Evolutionary conservation across 768 basidiomycete species (phyloP).

Genomic region (Tephrocybe sp.): DNA sequence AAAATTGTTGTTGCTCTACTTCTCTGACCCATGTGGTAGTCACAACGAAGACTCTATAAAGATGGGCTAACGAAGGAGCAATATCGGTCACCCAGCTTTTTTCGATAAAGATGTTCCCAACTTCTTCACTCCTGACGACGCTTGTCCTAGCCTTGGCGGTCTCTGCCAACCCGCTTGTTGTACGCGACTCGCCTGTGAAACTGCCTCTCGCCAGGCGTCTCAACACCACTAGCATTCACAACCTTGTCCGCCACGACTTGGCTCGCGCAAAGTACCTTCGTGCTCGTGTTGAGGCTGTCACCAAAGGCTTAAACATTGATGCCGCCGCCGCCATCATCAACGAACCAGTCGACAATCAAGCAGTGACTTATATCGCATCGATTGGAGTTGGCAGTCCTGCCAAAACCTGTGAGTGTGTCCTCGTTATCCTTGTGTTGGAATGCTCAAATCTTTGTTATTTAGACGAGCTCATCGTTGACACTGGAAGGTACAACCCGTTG

Average conservation of each 20-base stretch:
- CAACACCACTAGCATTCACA: conserved; percentile 46
- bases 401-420: conserved; percentile 40
- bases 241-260: conserved; percentile 51
- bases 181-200: conserved; percentile 38
- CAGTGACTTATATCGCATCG: conserved; percentile 41
- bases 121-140: conserved; percentile 38
- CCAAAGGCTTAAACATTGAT: conserved; percentile 25
- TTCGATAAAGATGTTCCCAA: conserved; percentile 31
- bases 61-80: too few relatives aligned
- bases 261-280: conserved; percentile 46
- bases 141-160: conserved; percentile 46
- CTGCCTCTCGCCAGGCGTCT: conserved; percentile 51
- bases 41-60: too few relatives aligned
- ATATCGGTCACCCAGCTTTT: too few relatives aligned
- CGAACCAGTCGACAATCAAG: conserved; percentile 33
- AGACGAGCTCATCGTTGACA: conserved; percentile 61
- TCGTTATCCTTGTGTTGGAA: too few relatives aligned
- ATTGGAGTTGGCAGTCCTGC: conserved; percentile 55
- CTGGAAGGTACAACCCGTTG: conserved; percentile 59
- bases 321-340: conserved; percentile 36
- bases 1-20: too few relatives aligned
- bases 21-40: too few relatives aligned
- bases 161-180: conserved; percentile 42
- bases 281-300: conserved; percentile 33
- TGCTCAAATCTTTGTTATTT: background rate